Evolutionary conservation across 2,329 filamentous ascomycete species (phyloP).

Genomic region (Sporothrix brunneoviolacea): DNA sequence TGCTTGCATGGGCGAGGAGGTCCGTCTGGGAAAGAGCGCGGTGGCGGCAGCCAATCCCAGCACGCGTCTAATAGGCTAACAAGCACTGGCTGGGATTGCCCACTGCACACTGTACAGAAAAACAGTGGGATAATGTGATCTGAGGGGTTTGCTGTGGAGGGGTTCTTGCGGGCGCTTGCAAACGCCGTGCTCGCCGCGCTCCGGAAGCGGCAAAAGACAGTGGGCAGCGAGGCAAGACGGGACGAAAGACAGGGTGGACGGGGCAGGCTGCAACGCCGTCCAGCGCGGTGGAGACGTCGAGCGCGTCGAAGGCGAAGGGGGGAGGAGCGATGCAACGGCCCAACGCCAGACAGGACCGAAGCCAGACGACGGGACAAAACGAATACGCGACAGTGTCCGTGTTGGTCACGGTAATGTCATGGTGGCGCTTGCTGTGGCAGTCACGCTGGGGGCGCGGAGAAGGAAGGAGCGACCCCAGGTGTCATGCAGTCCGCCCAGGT

Average conservation of each 20-base stretch:
- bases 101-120: conserved; percentile 1
- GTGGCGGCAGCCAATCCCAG: conserved; percentile 6
- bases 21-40: conserved; percentile 1
- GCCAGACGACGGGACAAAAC: too few species aligned
- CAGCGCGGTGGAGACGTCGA: neutral
- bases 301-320: neutral
- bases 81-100: neutral
- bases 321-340: neutral
- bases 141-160: conserved; percentile 6
- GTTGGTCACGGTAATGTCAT: too few species aligned
- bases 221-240: conserved; percentile 1
- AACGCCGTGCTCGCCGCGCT: neutral
- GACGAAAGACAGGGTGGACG: neutral
- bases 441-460: neutral
- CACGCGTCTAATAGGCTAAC: conserved; percentile 12
- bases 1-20: neutral
- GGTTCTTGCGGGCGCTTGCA: conserved; percentile 2
- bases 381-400: too few species aligned
- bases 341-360: neutral
- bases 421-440: conserved; percentile 10
- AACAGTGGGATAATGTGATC: conserved; percentile 1
- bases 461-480: conserved; percentile 4
- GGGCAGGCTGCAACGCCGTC: neutral
- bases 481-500: conserved; percentile 6
- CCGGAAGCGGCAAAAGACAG: neutral